Evolutionary conservation across 441 rosid genomes (phyloP).

Genomic region (Jatropha multifida): DNA sequence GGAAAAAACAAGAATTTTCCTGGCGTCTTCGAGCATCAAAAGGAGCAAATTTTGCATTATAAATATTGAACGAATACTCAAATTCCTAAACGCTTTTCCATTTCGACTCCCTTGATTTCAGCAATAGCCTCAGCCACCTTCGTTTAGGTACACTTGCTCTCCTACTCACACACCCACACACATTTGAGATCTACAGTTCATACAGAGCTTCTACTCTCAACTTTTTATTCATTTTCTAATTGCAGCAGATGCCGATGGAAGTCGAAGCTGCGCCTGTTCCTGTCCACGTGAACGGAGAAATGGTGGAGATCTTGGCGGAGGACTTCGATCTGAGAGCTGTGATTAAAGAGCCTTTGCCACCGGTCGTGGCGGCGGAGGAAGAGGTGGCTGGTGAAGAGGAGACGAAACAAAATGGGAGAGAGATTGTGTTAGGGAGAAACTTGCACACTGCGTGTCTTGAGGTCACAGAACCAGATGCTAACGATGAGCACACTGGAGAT

Average conservation of each 20-base stretch:
- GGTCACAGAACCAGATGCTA: constrained; percentile 79
- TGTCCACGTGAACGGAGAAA: constrained; percentile 12
- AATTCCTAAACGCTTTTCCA: too few relatives aligned
- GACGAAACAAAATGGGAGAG: constrained; percentile 28
- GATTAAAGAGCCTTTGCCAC: constrained; percentile 46
- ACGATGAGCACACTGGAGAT: constrained; percentile 84
- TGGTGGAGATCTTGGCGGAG: constrained; percentile 29
- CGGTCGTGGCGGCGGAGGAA: constrained; percentile 22
- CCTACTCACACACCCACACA: background rate
- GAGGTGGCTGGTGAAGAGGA: constrained; percentile 13
- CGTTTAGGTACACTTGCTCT: background rate
- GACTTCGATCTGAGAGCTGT: constrained; percentile 50
- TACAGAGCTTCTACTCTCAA: too few relatives aligned
- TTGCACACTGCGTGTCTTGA: constrained; percentile 71
- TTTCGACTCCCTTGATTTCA: background rate
- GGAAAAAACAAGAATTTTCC: too few relatives aligned
- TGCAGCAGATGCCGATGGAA: constrained; percentile 16
- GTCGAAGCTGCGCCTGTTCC: background rate
- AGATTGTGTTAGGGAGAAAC: constrained; percentile 76
- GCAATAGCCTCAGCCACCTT: background rate
- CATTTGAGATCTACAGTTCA: background rate
- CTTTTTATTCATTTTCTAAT: background rate
- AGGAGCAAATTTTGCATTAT: background rate
- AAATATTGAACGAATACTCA: background rate
- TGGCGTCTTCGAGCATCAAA: background rate